Conservation (phyloP, 257 asterid genomes). For the Anisodus tanguticus region DNA sequence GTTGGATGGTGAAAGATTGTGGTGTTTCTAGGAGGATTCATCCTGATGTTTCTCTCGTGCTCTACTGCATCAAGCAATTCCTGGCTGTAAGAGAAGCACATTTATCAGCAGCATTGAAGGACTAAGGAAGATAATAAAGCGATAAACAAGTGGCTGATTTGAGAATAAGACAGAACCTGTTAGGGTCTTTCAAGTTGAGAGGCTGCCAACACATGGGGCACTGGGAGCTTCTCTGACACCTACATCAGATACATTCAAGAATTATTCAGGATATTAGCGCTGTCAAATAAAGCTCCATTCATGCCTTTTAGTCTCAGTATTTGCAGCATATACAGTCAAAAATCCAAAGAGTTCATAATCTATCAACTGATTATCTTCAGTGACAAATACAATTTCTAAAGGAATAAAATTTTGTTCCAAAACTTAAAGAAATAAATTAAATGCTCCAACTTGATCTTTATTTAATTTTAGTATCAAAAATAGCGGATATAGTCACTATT, state of each 20-base stretch:
- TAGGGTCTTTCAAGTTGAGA: slow-evolving; percentile 77
- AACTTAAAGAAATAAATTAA: background rate
- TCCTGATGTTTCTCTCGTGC: too few relatives aligned
- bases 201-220: slow-evolving; percentile 96
- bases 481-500: background rate
- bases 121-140: too few relatives aligned
- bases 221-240: slow-evolving; percentile 94
- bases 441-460: background rate
- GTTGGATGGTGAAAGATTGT: too few relatives aligned
- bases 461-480: too few relatives aligned
- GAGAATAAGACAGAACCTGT: slow-evolving; percentile 54
- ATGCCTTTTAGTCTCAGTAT: background rate
- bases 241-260: slow-evolving; percentile 32
- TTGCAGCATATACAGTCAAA: background rate
- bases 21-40: too few relatives aligned
- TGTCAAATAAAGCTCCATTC: background rate
- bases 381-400: background rate
- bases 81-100: too few relatives aligned
- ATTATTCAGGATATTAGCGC: background rate
- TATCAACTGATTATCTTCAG: background rate
- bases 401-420: background rate
- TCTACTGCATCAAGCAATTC: too few relatives aligned
- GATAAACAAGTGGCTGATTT: background rate
- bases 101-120: too few relatives aligned
- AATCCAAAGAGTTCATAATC: background rate